These are phyloP conservation scores for Candida patagonica DNA, from an alignment of 805 yeast species.

Conservation along the genomic window DNA sequence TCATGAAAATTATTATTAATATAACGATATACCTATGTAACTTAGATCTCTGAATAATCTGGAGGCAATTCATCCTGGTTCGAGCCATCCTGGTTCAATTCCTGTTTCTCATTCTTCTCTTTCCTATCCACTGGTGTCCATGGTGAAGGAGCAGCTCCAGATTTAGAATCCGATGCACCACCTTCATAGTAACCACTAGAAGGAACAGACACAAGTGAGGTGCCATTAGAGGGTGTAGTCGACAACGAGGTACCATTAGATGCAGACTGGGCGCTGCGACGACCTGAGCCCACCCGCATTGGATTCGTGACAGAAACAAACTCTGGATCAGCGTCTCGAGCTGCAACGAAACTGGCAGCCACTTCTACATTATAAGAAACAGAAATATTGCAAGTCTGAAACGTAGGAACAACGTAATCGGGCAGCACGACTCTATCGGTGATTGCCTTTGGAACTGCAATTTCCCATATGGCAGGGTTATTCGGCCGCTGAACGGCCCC, in stretches of 20 bases:
- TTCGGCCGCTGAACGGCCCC: constrained; percentile 7
- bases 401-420: constrained; percentile 42
- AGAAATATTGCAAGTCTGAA: constrained; percentile 46
- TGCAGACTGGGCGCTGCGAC: not conserved
- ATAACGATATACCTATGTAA: not conserved
- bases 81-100: no score
- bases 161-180: no score
- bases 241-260: no score
- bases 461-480: constrained; percentile 12
- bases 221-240: no score
- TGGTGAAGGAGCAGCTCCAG: no score
- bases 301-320: constrained; percentile 13
- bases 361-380: constrained; percentile 36
- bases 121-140: no score
- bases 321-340: constrained; percentile 6
- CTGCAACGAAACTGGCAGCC: constrained; percentile 23
- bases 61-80: not conserved
- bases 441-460: constrained; percentile 14
- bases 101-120: no score
- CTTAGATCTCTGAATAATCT: not conserved
- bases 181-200: no score
- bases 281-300: constrained; percentile 15
- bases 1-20: no score
- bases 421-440: constrained; percentile 39
- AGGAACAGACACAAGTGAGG: no score